Base-by-base conservation (phyloP, 306 rosid genomes). In the Inga laurina region DNA sequence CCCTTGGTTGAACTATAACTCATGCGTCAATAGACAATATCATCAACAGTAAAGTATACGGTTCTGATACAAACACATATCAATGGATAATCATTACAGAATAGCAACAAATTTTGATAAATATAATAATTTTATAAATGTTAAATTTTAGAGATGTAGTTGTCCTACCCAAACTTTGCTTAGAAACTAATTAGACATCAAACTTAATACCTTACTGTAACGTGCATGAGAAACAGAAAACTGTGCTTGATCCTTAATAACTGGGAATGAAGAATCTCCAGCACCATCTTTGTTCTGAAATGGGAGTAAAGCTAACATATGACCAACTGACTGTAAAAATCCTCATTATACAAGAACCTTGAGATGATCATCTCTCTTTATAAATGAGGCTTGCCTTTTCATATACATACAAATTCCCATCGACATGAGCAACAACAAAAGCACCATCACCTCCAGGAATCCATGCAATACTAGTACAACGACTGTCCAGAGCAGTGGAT, bases 161-260 rank as follows among this genome's bases (percentile, higher is more conserved):
- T 51, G 67, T 21, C 46, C 39, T 32, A 56, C 27, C 9, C 49
- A 67, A 12, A 54, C 57, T 52, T 75, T 41, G 59, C 6, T 72
- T 39, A 16, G 68, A 69, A 79, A 51, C 62, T 32, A 83, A 79
- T 77, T 75, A 43, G n/a, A 7, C 41, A 66, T 39, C 77, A 65
- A 80, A 61, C 82, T 74, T 77, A 79, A 81, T 87, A 96, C 99
- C 98, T 96, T 96, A 85, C 90, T 96, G 83, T 94, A 92, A 68
- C 99, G 98, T 76, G 99, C 97, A 87, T 96, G 98, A 5, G 95
- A 80, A 87, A 96, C 97, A 77, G 97, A 94, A 90, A 97, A 94
- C 79, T 92, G 99, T 59, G 88, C 81, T 83, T 81, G 99, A 91
- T 97, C 99, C 88, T 91, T 97, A 54, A 94, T 79, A 79, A 88